phyloP scores from a whole-genome alignment of 306 rosid species.

The Datisca glomerata region DNA sequence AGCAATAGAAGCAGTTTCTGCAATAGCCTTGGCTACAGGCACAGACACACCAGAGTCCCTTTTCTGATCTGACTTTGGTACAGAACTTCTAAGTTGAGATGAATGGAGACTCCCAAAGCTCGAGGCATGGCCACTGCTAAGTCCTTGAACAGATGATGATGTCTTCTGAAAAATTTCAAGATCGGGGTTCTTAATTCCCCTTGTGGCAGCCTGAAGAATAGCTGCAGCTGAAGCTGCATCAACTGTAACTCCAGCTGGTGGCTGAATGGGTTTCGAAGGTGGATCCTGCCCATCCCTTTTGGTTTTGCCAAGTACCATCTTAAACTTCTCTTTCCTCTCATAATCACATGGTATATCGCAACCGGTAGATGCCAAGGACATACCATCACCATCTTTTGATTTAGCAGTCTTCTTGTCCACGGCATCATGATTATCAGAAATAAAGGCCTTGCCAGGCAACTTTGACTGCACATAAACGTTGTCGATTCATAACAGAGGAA shows the following conservation, averaged over 20 bases:
- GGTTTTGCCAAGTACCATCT: constrained; percentile 48
- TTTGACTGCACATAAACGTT: constrained; percentile 28
- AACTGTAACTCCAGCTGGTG: constrained; percentile 25
- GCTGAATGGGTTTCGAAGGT: constrained; percentile 28
- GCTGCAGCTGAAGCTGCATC: constrained; percentile 63
- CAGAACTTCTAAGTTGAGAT: constrained; percentile 25
- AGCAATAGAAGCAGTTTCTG: constrained; percentile 53
- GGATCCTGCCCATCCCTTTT: constrained; percentile 53
- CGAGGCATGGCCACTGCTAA: constrained; percentile 27
- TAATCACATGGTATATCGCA: constrained; percentile 33
- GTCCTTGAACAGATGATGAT: constrained; percentile 30
- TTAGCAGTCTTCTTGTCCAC: constrained; percentile 29
- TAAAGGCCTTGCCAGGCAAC: constrained; percentile 29
- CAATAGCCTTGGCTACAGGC: constrained; percentile 46
- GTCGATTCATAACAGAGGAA: no score
- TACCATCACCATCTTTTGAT: constrained; percentile 27
- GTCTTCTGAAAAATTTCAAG: constrained; percentile 33
- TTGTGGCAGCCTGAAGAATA: constrained; percentile 78
- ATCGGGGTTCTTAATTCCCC: constrained; percentile 50
- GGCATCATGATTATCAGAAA: constrained; percentile 27
- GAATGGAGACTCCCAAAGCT: constrained; percentile 36
- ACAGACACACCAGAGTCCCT: constrained; percentile 22
- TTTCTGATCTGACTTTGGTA: constrained; percentile 12
- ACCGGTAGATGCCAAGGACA: constrained; percentile 30
- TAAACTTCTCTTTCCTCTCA: constrained; percentile 62